phyloP scores from a whole-genome alignment of 176 grass and related monocot genomes.

The Triticum dicoccoides region DNA sequence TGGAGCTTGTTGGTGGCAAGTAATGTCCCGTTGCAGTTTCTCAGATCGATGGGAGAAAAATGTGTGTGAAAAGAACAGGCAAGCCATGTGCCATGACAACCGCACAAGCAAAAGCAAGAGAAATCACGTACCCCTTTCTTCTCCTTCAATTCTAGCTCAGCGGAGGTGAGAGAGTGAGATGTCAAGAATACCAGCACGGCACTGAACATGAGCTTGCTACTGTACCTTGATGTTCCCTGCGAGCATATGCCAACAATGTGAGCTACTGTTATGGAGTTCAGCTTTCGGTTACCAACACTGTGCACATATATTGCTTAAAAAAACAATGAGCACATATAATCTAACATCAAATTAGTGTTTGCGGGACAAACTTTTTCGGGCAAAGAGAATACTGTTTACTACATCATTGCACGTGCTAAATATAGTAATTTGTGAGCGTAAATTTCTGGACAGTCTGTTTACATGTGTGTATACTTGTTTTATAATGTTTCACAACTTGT shows the following conservation, averaged over 20 bases:
- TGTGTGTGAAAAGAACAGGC: slow-evolving; percentile 18
- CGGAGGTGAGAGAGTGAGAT: slow-evolving; percentile 2
- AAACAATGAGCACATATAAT: neutral
- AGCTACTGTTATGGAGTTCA: neutral
- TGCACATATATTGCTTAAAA: no score
- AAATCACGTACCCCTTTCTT: neutral
- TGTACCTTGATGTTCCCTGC: slow-evolving; percentile 11
- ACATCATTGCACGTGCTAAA: no score
- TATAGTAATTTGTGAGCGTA: neutral
- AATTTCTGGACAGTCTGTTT: no score
- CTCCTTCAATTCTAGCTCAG: neutral
- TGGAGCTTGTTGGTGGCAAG: slow-evolving; percentile 33
- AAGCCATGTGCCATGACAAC: slow-evolving; percentile 49
- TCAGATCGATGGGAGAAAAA: slow-evolving; percentile 2
- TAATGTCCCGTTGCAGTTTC: slow-evolving; percentile 25
- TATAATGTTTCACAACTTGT: neutral
- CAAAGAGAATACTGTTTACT: no score
- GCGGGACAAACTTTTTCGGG: no score
- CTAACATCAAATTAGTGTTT: no score
- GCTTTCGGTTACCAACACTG: slow-evolving; percentile 11
- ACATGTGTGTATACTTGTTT: no score
- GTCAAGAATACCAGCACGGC: neutral
- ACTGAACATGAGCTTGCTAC: neutral
- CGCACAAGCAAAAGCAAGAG: slow-evolving; percentile 18
- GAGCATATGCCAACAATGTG: slow-evolving; percentile 13